Base-by-base conservation (phyloP, 2,329 filamentous ascomycete genomes). In the Scopulariopsis brevicaulis region DNA sequence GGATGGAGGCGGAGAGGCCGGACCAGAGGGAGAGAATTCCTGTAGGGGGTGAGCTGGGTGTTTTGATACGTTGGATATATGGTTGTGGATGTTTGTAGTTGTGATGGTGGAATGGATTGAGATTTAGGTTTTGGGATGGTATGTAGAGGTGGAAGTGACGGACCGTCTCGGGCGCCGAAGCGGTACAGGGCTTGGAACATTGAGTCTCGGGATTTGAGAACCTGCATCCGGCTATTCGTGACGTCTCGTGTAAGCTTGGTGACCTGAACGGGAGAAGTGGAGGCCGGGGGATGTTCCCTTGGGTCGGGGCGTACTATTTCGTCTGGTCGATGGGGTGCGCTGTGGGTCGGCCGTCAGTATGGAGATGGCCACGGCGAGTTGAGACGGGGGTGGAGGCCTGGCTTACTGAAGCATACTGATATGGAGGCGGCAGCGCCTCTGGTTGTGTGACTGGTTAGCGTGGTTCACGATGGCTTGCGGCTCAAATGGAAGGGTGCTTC, bases 261-360 rank as follows among this genome's bases (percentile, higher is more conserved):
- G 40, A 20, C 12, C 46, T 22, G 20, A 24, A 37, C 7, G 4
- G 34, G 22, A 14, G n/a, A 7, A n/a, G 25, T 20, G 37, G 18
- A n/a, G 52, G 22, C 25, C 22, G 2, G 50, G 10, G 50, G 50
- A 2, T 4, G 28, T 4, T 8, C 28, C 28, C 4, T n/a, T 7
- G 3, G 25, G 14, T 51, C 4, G 6, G 12, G 2, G 59, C 69
- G 62, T 54, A 73, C 73, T 76, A 75, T 68, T 76, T 76, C 0
- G 73, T 74, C 58, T 75, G 72, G 53, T 76, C 73, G 1, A 75
- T 60, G 14, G 73, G 74, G 59, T 75, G 73, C n/a, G 73, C 72
- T 74, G 48, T 18, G 2, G 35, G 1, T 1, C 28, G n/a, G 15
- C 35, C 62, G 52, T 61, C 51, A 52, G 14, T 48, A 22, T 18